Percentiles rank a stretch among this genome's conserved stretches.
Conservation (phyloP, 2,329 filamentous ascomycete species). For the Mycosphaerella arachidis region DNA sequence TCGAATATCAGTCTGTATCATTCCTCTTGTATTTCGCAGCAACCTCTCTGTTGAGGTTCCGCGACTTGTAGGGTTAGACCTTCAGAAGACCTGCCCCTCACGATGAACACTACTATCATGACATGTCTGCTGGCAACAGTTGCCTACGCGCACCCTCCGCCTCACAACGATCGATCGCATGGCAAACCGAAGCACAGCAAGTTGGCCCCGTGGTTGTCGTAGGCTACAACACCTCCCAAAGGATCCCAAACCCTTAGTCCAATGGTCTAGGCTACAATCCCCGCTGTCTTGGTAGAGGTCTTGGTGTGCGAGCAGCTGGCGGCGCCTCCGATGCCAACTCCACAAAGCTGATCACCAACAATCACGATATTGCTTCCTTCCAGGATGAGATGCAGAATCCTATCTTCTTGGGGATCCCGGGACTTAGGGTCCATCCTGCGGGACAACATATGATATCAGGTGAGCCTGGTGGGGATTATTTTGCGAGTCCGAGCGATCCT, state of each 20-base stretch:
- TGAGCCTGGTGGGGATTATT: constrained; percentile 38
- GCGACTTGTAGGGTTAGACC: background rate
- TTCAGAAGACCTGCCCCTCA: background rate
- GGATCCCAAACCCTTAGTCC: constrained; percentile 19
- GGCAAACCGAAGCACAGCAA: no score
- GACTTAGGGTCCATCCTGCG: constrained; percentile 35
- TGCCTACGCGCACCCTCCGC: background rate
- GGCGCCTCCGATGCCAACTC: constrained; percentile 11
- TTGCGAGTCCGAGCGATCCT: constrained; percentile 43
- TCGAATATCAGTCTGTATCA: background rate
- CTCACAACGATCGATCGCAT: background rate
- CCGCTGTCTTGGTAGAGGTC: constrained; percentile 16
- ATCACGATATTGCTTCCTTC: constrained; percentile 12
- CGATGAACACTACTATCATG: background rate
- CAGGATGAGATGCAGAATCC: constrained; percentile 15
- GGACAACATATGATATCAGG: constrained; percentile 46
- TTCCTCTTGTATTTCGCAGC: background rate
- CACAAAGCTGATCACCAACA: constrained; percentile 12
- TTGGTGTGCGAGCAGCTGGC: constrained; percentile 2
- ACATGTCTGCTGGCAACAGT: constrained; percentile 4
- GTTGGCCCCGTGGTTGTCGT: no score
- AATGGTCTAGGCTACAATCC: constrained; percentile 23
- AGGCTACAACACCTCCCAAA: background rate
- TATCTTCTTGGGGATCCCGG: constrained; percentile 3
- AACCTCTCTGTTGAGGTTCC: background rate